Evolutionary conservation across 2,329 filamentous ascomycete species (phyloP).

Genomic region (Fusarium nygamai): DNA sequence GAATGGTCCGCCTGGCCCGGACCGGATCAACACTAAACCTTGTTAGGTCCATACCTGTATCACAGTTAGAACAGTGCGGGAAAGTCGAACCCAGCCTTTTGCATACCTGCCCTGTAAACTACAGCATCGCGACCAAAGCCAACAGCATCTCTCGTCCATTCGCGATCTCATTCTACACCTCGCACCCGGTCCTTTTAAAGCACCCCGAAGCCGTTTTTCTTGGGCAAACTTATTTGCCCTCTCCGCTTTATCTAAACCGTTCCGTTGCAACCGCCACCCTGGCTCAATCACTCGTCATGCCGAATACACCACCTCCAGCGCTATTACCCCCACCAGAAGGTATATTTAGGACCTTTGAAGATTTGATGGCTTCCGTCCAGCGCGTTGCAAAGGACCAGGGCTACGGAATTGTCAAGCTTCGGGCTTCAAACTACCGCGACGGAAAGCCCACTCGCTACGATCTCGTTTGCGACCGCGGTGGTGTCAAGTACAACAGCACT

Average conservation of each 20-base stretch:
- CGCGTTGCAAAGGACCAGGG: constrained; percentile 70
- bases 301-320: constrained; percentile 58
- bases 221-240: constrained; percentile 28
- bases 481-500: constrained; percentile 72
- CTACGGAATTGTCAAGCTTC: constrained; percentile 70
- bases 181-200: constrained; percentile 14
- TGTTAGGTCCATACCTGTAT: constrained; percentile 44
- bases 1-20: constrained; percentile 45
- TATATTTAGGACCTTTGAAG: constrained; percentile 68
- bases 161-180: constrained; percentile 33
- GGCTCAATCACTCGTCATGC: constrained; percentile 53
- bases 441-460: constrained; percentile 71
- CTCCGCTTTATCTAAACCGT: constrained; percentile 41
- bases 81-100: constrained; percentile 53
- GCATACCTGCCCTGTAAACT: constrained; percentile 32
- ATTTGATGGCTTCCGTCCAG: constrained; percentile 67
- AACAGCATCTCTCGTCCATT: constrained; percentile 34
- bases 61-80: constrained; percentile 51
- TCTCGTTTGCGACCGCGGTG: constrained; percentile 70
- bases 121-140: constrained; percentile 37
- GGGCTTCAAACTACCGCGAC: constrained; percentile 71
- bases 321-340: constrained; percentile 67
- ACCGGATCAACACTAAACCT: constrained; percentile 55
- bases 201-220: constrained; percentile 8
- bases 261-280: constrained; percentile 46